phyloP scores from a whole-genome alignment of 805 yeast species.

The Sugiyamaella americana region DNA sequence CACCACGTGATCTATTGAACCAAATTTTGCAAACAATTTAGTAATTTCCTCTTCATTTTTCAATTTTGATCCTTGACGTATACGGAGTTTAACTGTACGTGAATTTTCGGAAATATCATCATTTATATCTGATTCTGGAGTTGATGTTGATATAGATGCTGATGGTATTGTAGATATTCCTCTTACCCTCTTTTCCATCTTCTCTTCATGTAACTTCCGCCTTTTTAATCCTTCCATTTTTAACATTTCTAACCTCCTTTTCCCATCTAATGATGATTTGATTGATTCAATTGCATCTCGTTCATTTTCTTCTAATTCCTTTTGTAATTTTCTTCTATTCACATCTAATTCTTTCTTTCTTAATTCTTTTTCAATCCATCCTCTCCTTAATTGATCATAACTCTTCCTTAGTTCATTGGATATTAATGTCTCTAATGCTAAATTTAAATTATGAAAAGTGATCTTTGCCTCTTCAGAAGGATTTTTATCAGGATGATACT shows the following conservation, averaged over 20 bases:
- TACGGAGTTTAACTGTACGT: not conserved
- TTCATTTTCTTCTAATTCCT: conserved; percentile 24
- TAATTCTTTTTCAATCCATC: conserved; percentile 10
- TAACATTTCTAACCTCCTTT: conserved; percentile 16
- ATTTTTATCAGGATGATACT: conserved; percentile 35
- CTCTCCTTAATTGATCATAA: conserved; percentile 19
- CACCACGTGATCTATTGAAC: not conserved
- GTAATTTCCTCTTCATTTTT: not conserved
- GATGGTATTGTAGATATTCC: not conserved
- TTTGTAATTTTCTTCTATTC: conserved; percentile 17
- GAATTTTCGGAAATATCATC: not conserved
- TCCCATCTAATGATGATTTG: conserved; percentile 3
- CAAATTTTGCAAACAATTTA: not conserved
- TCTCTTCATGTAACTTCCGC: conserved; percentile 13
- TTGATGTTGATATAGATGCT: not conserved
- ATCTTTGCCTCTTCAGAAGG: conserved; percentile 24
- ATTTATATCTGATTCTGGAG: not conserved
- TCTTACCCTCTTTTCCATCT: not conserved
- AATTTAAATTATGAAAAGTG: conserved; percentile 23
- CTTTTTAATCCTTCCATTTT: conserved; percentile 17
- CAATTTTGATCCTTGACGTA: not conserved
- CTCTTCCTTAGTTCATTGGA: conserved; percentile 11
- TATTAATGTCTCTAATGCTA: conserved; percentile 22
- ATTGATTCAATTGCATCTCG: conserved; percentile 10
- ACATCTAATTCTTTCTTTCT: conserved; percentile 13